Evolutionary conservation across 805 yeast species (phyloP), one percentile per base, ranked within the genome.

Genomic region (Metschnikowia amazonensis): DNA sequence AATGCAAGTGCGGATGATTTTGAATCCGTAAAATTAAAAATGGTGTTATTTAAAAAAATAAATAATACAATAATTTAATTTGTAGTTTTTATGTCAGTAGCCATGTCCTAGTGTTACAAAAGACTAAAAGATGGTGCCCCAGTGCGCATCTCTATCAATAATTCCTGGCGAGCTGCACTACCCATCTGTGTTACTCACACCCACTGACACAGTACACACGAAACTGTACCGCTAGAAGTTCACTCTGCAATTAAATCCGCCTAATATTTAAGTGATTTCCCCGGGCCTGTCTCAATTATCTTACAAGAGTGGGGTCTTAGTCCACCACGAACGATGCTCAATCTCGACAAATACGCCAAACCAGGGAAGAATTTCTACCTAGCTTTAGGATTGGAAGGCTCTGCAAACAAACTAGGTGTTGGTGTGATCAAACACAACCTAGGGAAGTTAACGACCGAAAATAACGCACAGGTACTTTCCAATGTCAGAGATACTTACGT

Each of bases 401-500:
- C 97, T 0, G 99, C 99, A 14, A 94, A 94, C 63, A 94, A 94
- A 62, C 74, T 94, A 2, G 99, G 97, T 1, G 94, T 92, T 1
- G 99, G 99, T 1, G 76, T 94, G 14, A 83, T 94, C 44, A 82
- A 78, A 56, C 99, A 94, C 53, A 73, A 74, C 6, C 46, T 72
- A 18, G 94, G 94, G 3, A 77, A 71, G 20, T 67, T 81, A 18
- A 66, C 82, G 0, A 67, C 69, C 4, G 57, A 67, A 1, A 86
- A 87, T 57, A 68, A 81, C 31, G 95, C 96, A 0, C 78, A 76
- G 47, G 86, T 94, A 1, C 71, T 94, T 28, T 71, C 96, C n/a
- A 94, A 94, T 64, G 81, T 94, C 32, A 77, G 99, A 72, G 96
- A 94, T 63, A 94, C 99, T 0, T 94, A 92, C 60, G 74, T 86